Evolutionary conservation across 108 stramenopile genomes (phyloP), one percentile per base, ranked within the genome.

Genomic region (Thalassiosira profunda): DNA sequence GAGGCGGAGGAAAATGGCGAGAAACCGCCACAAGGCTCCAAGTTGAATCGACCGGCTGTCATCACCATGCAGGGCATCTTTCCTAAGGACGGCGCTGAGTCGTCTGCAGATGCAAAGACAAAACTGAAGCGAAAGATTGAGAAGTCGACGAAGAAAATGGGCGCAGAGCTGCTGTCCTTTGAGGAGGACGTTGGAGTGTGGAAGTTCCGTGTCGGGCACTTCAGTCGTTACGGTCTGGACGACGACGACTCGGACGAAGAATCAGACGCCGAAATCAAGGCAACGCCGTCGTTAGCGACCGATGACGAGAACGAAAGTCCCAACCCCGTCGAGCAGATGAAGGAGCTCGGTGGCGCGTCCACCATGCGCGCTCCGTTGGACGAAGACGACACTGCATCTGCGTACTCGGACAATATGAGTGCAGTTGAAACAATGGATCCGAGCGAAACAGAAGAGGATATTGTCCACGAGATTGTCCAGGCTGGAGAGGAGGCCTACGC

Each of bases 151-250:
- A 90, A 81, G 52, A 88, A 85, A 44, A 84, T 84, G 79, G 92
- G 78, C 18, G 96, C 96, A 3, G 84, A 89, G 58, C 78, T 99
- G 30, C 76, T 97, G 57, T 69, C 71, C 48, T 99, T 92, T 52
- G 76, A 97, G 52, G 33, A 69, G 30, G 78, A 71, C 0, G 72
- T 36, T 49, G 96, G 96, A 18, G 74, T 75, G 7, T 99, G 98
- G 98, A 92, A 69, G 58, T 92, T 99, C 58, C 89, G 84, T 52
- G 95, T 96, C 5, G 60, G 69, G 28, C 98, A 99, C 71, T 99
- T 98, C 65, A 95, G 94, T 62, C 92, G 96, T 41, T 98, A 98
- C 60, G 93, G 80, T 4, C 64, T 97, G 57, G 79, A 76, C 28
- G 96, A 96, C 49, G 53, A 58, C 15, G 91, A 92, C 33, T 83